Percentiles rank a stretch among this genome's conserved stretches.
phyloP scores from a whole-genome alignment of 176 grass and related monocot genomes.

The Poa pratensis region DNA sequence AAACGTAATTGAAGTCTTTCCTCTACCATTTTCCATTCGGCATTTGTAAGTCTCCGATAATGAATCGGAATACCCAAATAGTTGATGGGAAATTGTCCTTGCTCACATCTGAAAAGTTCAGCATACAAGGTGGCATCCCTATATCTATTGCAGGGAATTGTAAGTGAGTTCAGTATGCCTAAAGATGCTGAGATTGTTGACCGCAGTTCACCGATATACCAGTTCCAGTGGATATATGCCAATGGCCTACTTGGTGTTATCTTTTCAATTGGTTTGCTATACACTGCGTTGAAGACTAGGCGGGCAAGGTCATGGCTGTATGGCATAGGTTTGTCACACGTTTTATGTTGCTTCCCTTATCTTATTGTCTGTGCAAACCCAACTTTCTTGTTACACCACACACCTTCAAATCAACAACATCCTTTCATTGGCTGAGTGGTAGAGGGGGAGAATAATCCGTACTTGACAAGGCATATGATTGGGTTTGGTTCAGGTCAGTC shows the following conservation, averaged over 20 bases:
- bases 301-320: constrained; percentile 73
- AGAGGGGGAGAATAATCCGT: not conserved
- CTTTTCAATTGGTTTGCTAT: constrained; percentile 79
- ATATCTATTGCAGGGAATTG: constrained; percentile 56
- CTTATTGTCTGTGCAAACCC: not conserved
- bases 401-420: constrained; percentile 1
- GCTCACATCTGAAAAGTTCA: too few species aligned
- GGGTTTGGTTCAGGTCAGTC: not conserved
- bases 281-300: constrained; percentile 67
- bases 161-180: constrained; percentile 77
- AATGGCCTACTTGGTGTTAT: constrained; percentile 84
- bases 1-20: too few species aligned
- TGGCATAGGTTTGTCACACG: constrained; percentile 60
- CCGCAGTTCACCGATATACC: constrained; percentile 38
- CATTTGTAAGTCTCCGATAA: too few species aligned
- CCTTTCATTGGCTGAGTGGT: not conserved
- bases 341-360: not conserved
- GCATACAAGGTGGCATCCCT: too few species aligned
- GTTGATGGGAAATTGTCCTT: too few species aligned
- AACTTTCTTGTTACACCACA: not conserved
- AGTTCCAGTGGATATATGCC: constrained; percentile 84
- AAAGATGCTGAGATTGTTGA: constrained; percentile 48
- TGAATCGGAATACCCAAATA: too few species aligned
- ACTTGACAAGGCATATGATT: not conserved
- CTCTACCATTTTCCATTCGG: too few species aligned